Evolutionary conservation across 164 flowering plant genomes (phyloP).

Genomic region (Umbilicus rupestris): DNA sequence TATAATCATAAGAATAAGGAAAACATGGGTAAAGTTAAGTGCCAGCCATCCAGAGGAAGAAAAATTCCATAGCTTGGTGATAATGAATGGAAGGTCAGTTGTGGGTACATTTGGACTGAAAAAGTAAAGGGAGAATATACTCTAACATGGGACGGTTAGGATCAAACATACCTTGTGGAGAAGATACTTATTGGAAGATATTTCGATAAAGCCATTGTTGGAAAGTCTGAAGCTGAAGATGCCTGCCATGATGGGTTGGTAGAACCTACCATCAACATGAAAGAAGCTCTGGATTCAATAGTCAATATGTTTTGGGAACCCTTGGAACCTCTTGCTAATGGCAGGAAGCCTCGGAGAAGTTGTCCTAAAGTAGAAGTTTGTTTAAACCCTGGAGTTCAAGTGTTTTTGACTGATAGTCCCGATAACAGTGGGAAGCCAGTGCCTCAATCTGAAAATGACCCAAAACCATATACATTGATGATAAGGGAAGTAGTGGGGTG

Average conservation of each 20-base stretch:
- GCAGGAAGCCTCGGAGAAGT: conserved; percentile 26
- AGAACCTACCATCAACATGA: conserved; percentile 85
- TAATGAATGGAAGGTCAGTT: conserved; percentile 7
- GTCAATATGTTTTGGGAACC: conserved; percentile 89
- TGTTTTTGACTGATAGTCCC: conserved; percentile 51
- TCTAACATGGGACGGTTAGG: no score
- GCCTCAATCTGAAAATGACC: conserved; percentile 17
- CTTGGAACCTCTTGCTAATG: conserved; percentile 36
- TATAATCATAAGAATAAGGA: conserved; percentile 18
- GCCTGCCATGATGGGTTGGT: conserved; percentile 93
- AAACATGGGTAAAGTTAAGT: background rate
- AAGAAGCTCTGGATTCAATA: conserved; percentile 86
- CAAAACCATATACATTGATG: conserved; percentile 56
- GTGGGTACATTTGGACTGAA: background rate
- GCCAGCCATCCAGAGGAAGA: conserved; percentile 5
- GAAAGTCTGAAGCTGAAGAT: conserved; percentile 73
- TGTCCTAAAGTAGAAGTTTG: conserved; percentile 23
- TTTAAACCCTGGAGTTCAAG: conserved; percentile 28
- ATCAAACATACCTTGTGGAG: conserved; percentile 24
- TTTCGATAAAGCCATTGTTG: conserved; percentile 65
- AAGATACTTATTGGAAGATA: conserved; percentile 66
- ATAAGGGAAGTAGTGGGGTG: conserved; percentile 26
- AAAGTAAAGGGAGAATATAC: conserved; percentile 12
- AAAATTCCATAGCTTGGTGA: conserved; percentile 13
- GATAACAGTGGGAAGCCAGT: conserved; percentile 19